A percentile compares a stretch with the other conserved stretches of the same genome.
Conservation (phyloP, 495 filamentous ascomycete species). For the Talaromyces thailandensis region DNA sequence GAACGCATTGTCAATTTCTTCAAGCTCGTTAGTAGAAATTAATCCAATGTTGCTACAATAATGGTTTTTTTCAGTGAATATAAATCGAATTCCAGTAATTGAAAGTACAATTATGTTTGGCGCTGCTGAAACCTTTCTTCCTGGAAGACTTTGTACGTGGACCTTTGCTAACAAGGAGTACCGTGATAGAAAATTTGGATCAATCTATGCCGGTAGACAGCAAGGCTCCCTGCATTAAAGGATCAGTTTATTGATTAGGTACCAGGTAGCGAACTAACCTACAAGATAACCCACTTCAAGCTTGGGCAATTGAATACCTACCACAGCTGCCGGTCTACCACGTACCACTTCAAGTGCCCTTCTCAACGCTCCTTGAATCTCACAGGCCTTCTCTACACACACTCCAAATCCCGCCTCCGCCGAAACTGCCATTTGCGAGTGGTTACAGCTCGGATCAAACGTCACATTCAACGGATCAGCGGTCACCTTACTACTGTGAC, state of each 20-base stretch:
- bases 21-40: neutral
- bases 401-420: neutral
- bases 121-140: neutral
- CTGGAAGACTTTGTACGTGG: neutral
- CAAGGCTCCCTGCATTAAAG: neutral
- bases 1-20: neutral
- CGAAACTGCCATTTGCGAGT: neutral
- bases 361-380: neutral
- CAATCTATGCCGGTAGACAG: neutral
- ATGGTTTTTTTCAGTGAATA: neutral
- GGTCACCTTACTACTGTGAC: neutral
- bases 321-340: neutral
- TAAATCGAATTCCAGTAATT: neutral
- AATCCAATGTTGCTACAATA: neutral
- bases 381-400: neutral
- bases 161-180: no score
- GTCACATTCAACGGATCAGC: neutral
- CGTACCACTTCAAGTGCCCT: neutral
- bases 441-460: neutral
- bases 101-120: neutral
- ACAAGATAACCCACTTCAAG: neutral
- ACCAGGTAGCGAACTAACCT: neutral
- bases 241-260: neutral
- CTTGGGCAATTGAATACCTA: neutral
- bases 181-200: neutral